Evolutionary conservation across 1,139 yeast species (phyloP), one percentile per base, ranked within the genome.

Genomic region (Suhomyces ambrosiae): DNA sequence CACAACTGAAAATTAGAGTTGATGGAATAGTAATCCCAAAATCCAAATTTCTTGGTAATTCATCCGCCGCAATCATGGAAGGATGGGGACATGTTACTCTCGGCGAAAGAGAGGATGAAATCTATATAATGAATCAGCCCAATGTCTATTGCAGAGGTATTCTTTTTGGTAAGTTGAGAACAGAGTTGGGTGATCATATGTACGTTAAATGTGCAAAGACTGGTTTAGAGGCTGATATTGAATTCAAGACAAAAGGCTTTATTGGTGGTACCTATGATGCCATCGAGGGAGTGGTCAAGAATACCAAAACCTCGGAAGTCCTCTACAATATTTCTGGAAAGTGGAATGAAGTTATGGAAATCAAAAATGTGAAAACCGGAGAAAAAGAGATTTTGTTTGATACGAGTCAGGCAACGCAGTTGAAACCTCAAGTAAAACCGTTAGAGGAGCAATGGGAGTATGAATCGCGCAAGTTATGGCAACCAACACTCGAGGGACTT

Each of bases 21-120:
- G 98, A 92, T 56, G 98, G 98, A 27, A 76, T 86, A 3, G 79
- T 90, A 23, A 73, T 88, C 32, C 98, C 98, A 11, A 82, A 78
- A 53, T 89, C 97, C 1, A 79, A 79, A 55, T 94, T 92, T 54
- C 70, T 92, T 42, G 98, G 98, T 21, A 92, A 90, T 58, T 88
- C 96, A 0, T 90, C 97, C 0, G 98, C 97, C 12, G 95, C 96
- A 3, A 80, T 92, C 58, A 92, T 92, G 98, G 96, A 90, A 50
- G 98, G 98, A 13, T 61, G 76, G 47, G 94, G 87, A 0, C 81
- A 77, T 40, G 67, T 92, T 13, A 79, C 86, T 27, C 76, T 92
- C 42, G 74, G 84, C 29, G 82, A 86, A 48, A 65, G 74, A n/a
- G 61, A 63, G 23, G 78, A 78, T 45, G 61, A 56, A 28, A 68